Conservation (phyloP, 176 grass and related monocot species). For the Eleusine indica region DNA sequence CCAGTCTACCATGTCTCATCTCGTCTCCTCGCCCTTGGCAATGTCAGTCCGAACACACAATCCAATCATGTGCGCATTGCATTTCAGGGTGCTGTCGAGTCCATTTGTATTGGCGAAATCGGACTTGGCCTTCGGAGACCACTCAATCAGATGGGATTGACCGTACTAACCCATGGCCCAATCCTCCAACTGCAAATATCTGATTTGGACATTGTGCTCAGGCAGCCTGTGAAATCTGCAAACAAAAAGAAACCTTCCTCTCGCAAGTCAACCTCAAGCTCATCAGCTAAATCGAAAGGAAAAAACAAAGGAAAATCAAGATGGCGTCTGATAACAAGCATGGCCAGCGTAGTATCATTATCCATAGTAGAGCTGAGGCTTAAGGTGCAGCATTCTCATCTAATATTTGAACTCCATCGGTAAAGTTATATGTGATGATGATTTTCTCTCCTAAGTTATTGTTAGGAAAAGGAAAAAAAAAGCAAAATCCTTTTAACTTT, state of each 20-base stretch:
- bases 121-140: constrained; percentile 62
- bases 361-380: constrained; percentile 71
- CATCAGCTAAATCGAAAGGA: constrained; percentile 49
- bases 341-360: constrained; percentile 64
- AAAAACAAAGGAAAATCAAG: constrained; percentile 53
- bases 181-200: constrained; percentile 73
- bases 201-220: constrained; percentile 75
- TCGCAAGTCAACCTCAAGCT: constrained; percentile 50
- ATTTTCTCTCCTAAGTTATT: background rate
- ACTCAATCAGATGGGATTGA: constrained; percentile 54
- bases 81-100: constrained; percentile 79
- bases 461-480: background rate
- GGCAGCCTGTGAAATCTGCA: constrained; percentile 55
- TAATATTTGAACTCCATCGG: background rate
- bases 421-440: background rate
- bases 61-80: background rate
- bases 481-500: background rate
- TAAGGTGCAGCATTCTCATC: constrained; percentile 59
- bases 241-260: constrained; percentile 64
- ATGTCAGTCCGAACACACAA: background rate
- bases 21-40: background rate
- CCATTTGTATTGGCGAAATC: constrained; percentile 73
- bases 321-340: constrained; percentile 66
- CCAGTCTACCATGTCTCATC: background rate
- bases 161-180: constrained; percentile 52